These are phyloP conservation scores for Aspergillus vadensis DNA, from an alignment of 2,329 filamentous ascomycete species.

Conservation along the genomic window DNA sequence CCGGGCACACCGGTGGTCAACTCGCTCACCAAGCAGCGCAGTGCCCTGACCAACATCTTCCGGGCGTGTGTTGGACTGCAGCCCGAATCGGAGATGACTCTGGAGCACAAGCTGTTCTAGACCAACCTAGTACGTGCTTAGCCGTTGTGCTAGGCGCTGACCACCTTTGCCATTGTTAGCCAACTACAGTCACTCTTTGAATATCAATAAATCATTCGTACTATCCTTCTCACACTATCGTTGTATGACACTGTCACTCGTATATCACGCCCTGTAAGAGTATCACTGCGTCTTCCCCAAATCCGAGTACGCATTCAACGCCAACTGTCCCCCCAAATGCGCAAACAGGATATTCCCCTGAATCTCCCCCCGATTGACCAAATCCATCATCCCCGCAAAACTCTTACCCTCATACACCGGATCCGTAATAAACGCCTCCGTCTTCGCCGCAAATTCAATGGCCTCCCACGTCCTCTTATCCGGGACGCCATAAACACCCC, in stretches of 20 bases:
- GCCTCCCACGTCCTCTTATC: slow-evolving; percentile 66
- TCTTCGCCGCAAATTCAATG: slow-evolving; percentile 67
- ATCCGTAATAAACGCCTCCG: slow-evolving; percentile 73
- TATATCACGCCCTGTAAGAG: too few species aligned
- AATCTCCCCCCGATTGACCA: slow-evolving; percentile 66
- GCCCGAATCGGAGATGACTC: slow-evolving; percentile 97
- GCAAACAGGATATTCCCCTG: slow-evolving; percentile 69
- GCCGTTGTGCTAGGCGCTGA: too few species aligned
- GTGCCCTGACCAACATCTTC: slow-evolving; percentile 96
- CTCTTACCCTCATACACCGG: slow-evolving; percentile 78
- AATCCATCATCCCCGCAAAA: slow-evolving; percentile 69
- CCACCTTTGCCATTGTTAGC: slow-evolving; percentile 8
- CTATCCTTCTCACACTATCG: too few species aligned
- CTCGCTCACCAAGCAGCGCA: slow-evolving; percentile 91
- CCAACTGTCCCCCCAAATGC: slow-evolving; percentile 70
- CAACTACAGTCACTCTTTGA: slow-evolving; percentile 35
- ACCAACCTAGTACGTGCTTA: neutral
- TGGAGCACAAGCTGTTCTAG: slow-evolving; percentile 96
- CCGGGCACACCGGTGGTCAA: slow-evolving; percentile 96
- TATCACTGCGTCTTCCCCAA: neutral
- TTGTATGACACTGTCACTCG: too few species aligned
- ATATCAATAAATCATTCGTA: neutral
- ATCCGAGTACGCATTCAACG: slow-evolving; percentile 66
- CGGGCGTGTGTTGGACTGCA: slow-evolving; percentile 94
- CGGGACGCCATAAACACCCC: slow-evolving; percentile 67